Conservation (phyloP, 2,329 filamentous ascomycete genomes). For the Monosporascus sp. region DNA sequence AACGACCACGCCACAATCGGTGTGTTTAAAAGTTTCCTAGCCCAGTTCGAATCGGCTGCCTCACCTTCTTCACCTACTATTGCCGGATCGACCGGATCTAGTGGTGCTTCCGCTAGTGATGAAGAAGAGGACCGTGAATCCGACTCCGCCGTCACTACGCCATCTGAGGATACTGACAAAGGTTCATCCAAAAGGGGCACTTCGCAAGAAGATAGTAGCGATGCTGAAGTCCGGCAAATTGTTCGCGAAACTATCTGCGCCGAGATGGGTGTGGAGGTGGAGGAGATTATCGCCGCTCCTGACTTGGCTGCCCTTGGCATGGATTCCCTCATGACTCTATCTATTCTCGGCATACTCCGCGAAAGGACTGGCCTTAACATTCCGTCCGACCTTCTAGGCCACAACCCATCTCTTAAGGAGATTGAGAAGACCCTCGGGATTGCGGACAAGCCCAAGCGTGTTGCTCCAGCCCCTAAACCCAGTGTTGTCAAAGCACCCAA, state of each 20-base stretch:
- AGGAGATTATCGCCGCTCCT: constrained; percentile 51
- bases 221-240: constrained; percentile 41
- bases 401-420: constrained; percentile 57
- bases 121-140: constrained; percentile 39
- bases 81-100: constrained; percentile 30
- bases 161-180: constrained; percentile 45
- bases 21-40: constrained; percentile 42
- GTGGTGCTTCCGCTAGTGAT: constrained; percentile 33
- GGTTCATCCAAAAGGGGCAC: constrained; percentile 40
- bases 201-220: constrained; percentile 30
- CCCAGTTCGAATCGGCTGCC: constrained; percentile 27
- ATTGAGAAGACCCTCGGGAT: constrained; percentile 60
- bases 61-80: constrained; percentile 14
- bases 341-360: constrained; percentile 48
- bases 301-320: constrained; percentile 53
- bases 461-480: constrained; percentile 22
- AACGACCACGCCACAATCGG: constrained; percentile 50
- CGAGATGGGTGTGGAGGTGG: constrained; percentile 66
- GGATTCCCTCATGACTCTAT: constrained; percentile 53
- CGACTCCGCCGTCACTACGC: constrained; percentile 48
- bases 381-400: constrained; percentile 55
- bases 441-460: constrained; percentile 33
- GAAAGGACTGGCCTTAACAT: constrained; percentile 49
- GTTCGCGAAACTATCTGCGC: constrained; percentile 63
- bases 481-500: constrained; percentile 20